Percentiles rank a stretch among this genome's conserved stretches.
These are phyloP conservation scores for Paxillus involutus DNA, from an alignment of 768 basidiomycete species.

Conservation along the genomic window DNA sequence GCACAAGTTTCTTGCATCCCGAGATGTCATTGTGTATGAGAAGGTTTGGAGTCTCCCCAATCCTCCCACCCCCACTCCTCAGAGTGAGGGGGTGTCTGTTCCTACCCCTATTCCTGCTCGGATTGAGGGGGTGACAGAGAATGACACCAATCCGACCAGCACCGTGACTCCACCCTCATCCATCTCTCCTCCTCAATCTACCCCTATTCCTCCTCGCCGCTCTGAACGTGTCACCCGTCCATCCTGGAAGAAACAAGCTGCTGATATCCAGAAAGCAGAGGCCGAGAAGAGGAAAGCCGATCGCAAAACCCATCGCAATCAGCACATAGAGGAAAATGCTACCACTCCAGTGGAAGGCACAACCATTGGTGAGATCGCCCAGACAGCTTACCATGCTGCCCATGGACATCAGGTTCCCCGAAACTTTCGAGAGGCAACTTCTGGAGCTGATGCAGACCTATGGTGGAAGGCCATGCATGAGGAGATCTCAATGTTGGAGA, in stretches of 20 bases:
- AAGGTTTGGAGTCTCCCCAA: background rate
- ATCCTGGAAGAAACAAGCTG: conserved; percentile 7
- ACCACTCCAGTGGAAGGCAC: background rate
- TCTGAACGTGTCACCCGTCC: conserved; percentile 1
- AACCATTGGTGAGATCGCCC: background rate
- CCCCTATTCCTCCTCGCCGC: background rate
- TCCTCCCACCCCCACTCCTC: background rate
- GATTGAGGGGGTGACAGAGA: background rate
- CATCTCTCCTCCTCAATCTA: background rate
- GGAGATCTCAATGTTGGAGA: conserved; percentile 1
- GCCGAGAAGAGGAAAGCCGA: background rate
- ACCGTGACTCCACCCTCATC: too few species aligned
- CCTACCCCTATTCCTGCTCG: background rate
- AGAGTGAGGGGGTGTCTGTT: too few species aligned
- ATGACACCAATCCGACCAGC: background rate
- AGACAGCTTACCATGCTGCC: background rate
- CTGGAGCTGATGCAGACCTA: background rate
- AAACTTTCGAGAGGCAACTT: background rate
- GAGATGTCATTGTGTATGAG: conserved; percentile 3
- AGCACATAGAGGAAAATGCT: too few species aligned
- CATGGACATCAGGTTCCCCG: background rate
- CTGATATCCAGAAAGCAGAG: background rate
- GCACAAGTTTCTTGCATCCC: conserved; percentile 2
- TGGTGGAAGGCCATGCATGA: conserved; percentile 9
- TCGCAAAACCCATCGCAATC: background rate